Conservation (phyloP, 73 alveolate species). For the Paramecium primaurelia region DNA sequence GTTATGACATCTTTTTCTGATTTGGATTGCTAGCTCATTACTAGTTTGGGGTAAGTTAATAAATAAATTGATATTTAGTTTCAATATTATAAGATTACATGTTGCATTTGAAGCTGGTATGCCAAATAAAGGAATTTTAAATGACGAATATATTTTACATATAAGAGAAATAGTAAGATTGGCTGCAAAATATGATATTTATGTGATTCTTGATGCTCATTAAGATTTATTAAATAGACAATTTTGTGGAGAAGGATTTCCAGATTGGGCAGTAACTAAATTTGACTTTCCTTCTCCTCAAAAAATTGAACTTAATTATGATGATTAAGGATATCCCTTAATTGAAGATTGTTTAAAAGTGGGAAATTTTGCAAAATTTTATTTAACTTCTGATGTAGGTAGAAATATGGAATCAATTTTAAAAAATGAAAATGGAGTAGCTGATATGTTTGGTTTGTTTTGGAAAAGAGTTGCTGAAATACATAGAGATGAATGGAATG, state of each 20-base stretch:
- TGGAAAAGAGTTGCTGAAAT: constrained; percentile 75
- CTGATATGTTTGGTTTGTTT: constrained; percentile 78
- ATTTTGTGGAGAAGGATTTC: constrained; percentile 94
- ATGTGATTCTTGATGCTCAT: constrained; percentile 89
- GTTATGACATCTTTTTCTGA: no score
- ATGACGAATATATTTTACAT: constrained; percentile 75
- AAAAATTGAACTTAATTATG: no score
- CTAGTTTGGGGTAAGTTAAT: no score
- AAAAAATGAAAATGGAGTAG: constrained; percentile 71
- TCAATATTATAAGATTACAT: no score
- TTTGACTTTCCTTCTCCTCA: no score
- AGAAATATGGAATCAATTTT: constrained; percentile 73
- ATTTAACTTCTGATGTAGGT: constrained; percentile 73
- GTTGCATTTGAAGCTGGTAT: no score
- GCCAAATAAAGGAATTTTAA: constrained; percentile 53
- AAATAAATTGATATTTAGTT: no score
- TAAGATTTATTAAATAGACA: constrained; percentile 83
- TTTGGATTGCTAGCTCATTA: no score
- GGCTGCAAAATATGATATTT: constrained; percentile 78
- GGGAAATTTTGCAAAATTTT: constrained; percentile 59
- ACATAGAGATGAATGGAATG: constrained; percentile 58
- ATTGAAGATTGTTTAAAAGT: background rate
- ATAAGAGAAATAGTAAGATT: constrained; percentile 74
- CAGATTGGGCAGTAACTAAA: constrained; percentile 75
- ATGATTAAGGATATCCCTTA: no score